A percentile compares a stretch with the other conserved stretches of the same genome.
phyloP scores from a whole-genome alignment of 2,329 filamentous ascomycete genomes.

The Onygenales sp. region DNA sequence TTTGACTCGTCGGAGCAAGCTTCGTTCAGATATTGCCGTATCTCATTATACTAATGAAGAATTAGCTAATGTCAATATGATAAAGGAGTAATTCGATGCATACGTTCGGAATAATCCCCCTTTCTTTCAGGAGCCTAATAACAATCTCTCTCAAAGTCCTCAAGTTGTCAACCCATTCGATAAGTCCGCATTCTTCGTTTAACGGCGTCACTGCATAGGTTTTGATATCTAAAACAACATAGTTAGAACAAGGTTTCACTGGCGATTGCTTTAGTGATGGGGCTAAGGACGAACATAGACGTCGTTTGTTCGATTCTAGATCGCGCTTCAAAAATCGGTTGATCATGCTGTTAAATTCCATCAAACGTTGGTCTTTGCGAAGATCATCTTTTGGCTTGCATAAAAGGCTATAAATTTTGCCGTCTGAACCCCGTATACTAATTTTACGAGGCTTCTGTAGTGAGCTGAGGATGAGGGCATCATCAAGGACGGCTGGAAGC shows the following conservation, averaged over 20 bases:
- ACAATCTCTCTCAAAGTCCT: constrained; percentile 91
- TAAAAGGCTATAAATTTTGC: constrained; percentile 76
- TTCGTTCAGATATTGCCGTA: constrained; percentile 54
- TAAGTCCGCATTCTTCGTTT: constrained; percentile 94
- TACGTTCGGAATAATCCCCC: constrained; percentile 51
- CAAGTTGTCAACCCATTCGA: constrained; percentile 97
- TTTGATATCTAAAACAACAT: constrained; percentile 56
- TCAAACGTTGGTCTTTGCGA: constrained; percentile 91
- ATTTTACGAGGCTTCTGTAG: constrained; percentile 87
- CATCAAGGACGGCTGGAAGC: constrained; percentile 58
- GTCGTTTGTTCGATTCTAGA: constrained; percentile 77
- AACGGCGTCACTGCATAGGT: constrained; percentile 95
- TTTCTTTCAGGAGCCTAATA: constrained; percentile 65
- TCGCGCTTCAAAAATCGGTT: constrained; percentile 89
- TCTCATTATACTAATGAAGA: constrained; percentile 52
- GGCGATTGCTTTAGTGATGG: not conserved
- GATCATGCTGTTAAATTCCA: constrained; percentile 99
- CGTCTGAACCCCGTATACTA: constrained; percentile 79
- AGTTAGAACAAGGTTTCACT: constrained; percentile 5
- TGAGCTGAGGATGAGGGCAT: constrained; percentile 82
- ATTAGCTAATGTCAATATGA: constrained; percentile 1
- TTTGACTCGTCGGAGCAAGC: constrained; percentile 54
- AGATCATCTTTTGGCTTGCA: constrained; percentile 98
- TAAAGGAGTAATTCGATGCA: constrained; percentile 13
- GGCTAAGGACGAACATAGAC: constrained; percentile 49